A percentile compares a stretch with the other conserved stretches of the same genome.
Conservation (phyloP, 2,329 filamentous ascomycete genomes). For the Aspergillus sp. region DNA sequence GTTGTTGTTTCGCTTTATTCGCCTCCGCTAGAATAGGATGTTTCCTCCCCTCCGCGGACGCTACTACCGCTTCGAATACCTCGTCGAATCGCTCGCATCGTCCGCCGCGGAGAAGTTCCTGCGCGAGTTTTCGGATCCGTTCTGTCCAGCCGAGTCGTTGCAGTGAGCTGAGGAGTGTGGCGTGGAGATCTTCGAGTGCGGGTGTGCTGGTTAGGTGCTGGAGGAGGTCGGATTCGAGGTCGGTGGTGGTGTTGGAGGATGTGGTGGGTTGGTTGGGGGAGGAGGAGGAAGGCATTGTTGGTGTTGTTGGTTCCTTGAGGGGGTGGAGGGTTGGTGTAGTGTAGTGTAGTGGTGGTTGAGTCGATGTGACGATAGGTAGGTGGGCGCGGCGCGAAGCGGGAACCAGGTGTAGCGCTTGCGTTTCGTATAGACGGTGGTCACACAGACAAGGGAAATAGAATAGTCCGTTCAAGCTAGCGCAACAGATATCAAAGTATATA, state of each 20-base stretch:
- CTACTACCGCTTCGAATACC: slow-evolving; percentile 55
- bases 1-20: slow-evolving; percentile 18
- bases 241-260: slow-evolving; percentile 26
- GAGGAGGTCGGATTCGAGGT: slow-evolving; percentile 42
- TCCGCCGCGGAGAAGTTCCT: slow-evolving; percentile 59
- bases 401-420: not conserved
- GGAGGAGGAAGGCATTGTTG: slow-evolving; percentile 17
- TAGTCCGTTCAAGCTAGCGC: not conserved
- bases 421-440: not conserved
- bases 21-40: slow-evolving; percentile 29
- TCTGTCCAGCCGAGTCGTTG: slow-evolving; percentile 62
- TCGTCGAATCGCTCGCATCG: slow-evolving; percentile 60
- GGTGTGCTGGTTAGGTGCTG: slow-evolving; percentile 50
- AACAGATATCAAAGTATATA: no score
- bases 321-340: not conserved
- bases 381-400: not conserved
- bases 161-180: slow-evolving; percentile 55
- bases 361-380: not conserved
- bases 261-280: slow-evolving; percentile 6
- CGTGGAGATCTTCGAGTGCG: slow-evolving; percentile 58
- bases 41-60: slow-evolving; percentile 42
- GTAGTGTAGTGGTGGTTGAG: not conserved
- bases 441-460: not conserved
- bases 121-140: slow-evolving; percentile 55
- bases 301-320: no score